phyloP scores from a whole-genome alignment of 83 land plant genomes.

The Picea abies region DNA sequence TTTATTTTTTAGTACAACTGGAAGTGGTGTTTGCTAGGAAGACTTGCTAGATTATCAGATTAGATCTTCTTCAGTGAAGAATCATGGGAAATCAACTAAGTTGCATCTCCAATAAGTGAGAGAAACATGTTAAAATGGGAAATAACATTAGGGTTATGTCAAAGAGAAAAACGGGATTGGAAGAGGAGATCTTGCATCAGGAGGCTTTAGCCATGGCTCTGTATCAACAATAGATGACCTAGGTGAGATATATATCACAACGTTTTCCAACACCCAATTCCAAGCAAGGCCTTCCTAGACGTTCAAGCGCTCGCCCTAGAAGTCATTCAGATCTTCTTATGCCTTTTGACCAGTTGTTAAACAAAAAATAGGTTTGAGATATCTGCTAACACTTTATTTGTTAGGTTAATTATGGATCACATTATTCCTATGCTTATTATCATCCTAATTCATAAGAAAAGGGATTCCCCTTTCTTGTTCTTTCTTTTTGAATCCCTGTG shows the following conservation, averaged over 20 bases:
- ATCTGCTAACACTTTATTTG: background rate
- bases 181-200: slow-evolving; percentile 13
- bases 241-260: slow-evolving; percentile 1
- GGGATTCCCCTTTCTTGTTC: background rate
- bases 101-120: slow-evolving; percentile 3
- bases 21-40: background rate
- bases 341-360: slow-evolving; percentile 3
- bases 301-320: slow-evolving; percentile 11
- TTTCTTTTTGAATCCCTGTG: background rate
- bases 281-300: slow-evolving; percentile 13
- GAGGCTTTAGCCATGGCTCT: slow-evolving; percentile 14
- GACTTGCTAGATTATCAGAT: too few relatives aligned
- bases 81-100: slow-evolving; percentile 16
- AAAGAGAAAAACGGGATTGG: slow-evolving; percentile 12
- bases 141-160: background rate
- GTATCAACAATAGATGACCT: slow-evolving; percentile 15
- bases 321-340: slow-evolving; percentile 7
- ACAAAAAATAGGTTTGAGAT: background rate
- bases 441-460: background rate
- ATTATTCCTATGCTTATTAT: background rate
- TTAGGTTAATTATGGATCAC: background rate
- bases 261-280: slow-evolving; percentile 11
- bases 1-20: slow-evolving; percentile 1
- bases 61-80: background rate
- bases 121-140: background rate